Conservation (phyloP, 768 basidiomycete genomes). For the Trametes cingulata region DNA sequence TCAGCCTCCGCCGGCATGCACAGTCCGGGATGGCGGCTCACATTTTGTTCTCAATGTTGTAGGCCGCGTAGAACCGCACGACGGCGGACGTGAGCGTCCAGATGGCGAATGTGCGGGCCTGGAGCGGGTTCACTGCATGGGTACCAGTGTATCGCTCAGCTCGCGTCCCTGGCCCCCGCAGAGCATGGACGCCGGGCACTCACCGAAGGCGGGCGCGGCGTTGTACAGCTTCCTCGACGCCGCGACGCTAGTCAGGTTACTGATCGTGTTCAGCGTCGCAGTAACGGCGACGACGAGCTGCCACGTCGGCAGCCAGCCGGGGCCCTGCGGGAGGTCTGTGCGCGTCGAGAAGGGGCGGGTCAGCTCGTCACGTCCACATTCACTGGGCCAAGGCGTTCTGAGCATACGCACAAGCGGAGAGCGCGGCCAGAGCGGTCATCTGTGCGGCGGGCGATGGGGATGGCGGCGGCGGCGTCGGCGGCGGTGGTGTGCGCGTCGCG, state of each 20-base stretch:
- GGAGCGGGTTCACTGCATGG: slow-evolving; percentile 74
- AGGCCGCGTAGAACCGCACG: slow-evolving; percentile 86
- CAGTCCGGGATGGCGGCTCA: slow-evolving; percentile 37
- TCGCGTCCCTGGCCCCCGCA: no score
- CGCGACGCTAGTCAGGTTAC: slow-evolving; percentile 78
- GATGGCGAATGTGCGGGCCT: slow-evolving; percentile 85
- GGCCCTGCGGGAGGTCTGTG: slow-evolving; percentile 54
- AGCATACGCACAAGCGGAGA: slow-evolving; percentile 21
- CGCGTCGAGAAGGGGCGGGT: no score
- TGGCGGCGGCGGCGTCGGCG: neutral
- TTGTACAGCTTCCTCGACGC: slow-evolving; percentile 80
- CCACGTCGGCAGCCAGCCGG: slow-evolving; percentile 85
- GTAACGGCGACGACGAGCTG: slow-evolving; percentile 77
- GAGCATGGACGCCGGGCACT: neutral
- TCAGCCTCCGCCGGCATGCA: neutral
- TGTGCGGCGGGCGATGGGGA: neutral
- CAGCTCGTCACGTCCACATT: neutral
- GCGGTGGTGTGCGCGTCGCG: neutral
- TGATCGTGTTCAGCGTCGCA: slow-evolving; percentile 83
- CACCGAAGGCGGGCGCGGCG: slow-evolving; percentile 37
- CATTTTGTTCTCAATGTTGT: slow-evolving; percentile 82
- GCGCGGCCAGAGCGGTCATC: slow-evolving; percentile 12
- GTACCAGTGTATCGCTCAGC: no score
- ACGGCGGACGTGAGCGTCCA: slow-evolving; percentile 90
- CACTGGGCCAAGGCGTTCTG: neutral